Evolutionary conservation across 2,329 filamentous ascomycete genomes (phyloP).

Genomic region (Pseudogymnoascus sp.): DNA sequence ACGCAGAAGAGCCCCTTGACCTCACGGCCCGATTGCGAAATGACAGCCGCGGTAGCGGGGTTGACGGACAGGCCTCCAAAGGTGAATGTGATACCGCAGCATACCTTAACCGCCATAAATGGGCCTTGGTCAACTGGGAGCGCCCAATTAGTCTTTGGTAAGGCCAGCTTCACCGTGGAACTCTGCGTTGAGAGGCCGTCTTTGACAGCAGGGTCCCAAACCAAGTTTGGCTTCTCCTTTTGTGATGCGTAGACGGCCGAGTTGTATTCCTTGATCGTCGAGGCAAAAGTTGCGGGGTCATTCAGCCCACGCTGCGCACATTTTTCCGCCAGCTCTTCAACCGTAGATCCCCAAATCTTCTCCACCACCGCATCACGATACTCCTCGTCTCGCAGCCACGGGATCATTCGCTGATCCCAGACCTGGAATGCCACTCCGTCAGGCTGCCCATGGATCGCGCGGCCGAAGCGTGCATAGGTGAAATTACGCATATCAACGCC

Average conservation of each 20-base stretch:
- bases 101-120: slow-evolving; percentile 57
- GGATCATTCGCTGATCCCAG: slow-evolving; percentile 48
- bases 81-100: slow-evolving; percentile 60
- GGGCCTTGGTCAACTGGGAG: slow-evolving; percentile 48
- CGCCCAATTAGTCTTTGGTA: slow-evolving; percentile 62
- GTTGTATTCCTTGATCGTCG: slow-evolving; percentile 51
- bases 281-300: slow-evolving; percentile 39
- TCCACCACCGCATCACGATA: slow-evolving; percentile 52
- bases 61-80: slow-evolving; percentile 50
- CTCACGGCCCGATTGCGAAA: slow-evolving; percentile 39
- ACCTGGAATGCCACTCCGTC: slow-evolving; percentile 55
- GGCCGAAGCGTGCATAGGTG: slow-evolving; percentile 60
- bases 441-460: slow-evolving; percentile 53
- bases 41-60: slow-evolving; percentile 31
- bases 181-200: slow-evolving; percentile 58
- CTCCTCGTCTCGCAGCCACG: slow-evolving; percentile 53
- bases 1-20: slow-evolving; percentile 52
- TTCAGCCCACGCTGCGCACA: slow-evolving; percentile 41
- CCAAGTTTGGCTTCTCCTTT: slow-evolving; percentile 36
- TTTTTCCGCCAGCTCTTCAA: slow-evolving; percentile 50
- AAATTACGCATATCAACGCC: slow-evolving; percentile 59
- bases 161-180: slow-evolving; percentile 31
- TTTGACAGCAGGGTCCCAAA: slow-evolving; percentile 53
- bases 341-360: slow-evolving; percentile 18
- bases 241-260: slow-evolving; percentile 43